These are phyloP conservation scores for Penicillium griseofulvum DNA, from an alignment of 2,329 filamentous ascomycete genomes.

Conservation along the genomic window DNA sequence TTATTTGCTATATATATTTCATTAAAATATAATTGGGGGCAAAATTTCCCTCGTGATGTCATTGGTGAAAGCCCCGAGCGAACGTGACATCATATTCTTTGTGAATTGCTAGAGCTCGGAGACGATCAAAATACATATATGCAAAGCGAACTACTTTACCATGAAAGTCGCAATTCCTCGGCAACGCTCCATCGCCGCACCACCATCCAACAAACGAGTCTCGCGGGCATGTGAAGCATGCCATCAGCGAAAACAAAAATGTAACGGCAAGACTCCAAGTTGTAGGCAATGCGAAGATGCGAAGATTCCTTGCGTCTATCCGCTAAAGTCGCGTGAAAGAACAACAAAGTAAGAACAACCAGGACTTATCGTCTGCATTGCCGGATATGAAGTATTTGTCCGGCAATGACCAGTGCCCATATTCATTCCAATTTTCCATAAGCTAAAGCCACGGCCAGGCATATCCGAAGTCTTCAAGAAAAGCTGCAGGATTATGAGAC, in stretches of 20 bases:
- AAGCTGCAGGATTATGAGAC: conserved; percentile 8
- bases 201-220: conserved; percentile 29
- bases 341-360: conserved; percentile 33
- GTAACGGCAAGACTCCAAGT: conserved; percentile 42
- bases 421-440: not conserved
- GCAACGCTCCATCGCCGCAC: conserved; percentile 15
- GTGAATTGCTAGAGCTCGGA: conserved; percentile 1
- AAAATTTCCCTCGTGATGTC: not conserved
- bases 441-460: not conserved
- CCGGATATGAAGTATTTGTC: not conserved
- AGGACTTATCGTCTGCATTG: not conserved
- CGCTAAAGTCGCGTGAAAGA: conserved; percentile 38
- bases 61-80: not conserved
- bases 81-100: not conserved
- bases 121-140: not conserved
- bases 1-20: too few species aligned
- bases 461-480: not conserved
- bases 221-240: conserved; percentile 45
- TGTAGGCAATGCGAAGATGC: conserved; percentile 43
- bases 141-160: too few species aligned
- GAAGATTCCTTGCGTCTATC: conserved; percentile 39
- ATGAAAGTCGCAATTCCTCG: conserved; percentile 35
- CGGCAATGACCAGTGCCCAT: not conserved
- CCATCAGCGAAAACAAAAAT: conserved; percentile 45
- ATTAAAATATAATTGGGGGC: too few species aligned